Conservation (phyloP, 1,284 basidiomycete species). For the Trametes sp. region DNA sequence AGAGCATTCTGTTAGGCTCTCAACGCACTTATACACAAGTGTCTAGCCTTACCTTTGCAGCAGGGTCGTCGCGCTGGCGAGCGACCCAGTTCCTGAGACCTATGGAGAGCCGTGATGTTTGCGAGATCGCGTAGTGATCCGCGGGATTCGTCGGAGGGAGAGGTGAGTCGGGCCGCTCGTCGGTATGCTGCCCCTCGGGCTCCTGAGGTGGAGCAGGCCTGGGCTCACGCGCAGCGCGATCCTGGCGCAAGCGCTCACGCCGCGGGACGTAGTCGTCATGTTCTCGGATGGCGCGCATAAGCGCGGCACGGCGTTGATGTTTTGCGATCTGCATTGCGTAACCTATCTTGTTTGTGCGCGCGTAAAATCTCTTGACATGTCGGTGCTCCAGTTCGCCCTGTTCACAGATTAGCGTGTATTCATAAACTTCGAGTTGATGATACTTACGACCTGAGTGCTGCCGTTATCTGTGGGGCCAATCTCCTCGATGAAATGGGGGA, state of each 20-base stretch:
- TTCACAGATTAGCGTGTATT: background rate
- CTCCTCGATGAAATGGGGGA: slow-evolving; percentile 36
- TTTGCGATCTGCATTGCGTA: slow-evolving; percentile 36
- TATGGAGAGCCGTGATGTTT: background rate
- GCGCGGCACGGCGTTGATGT: background rate
- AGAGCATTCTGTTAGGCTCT: too few relatives aligned
- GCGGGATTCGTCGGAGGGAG: background rate
- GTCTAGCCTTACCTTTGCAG: background rate
- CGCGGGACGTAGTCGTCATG: background rate
- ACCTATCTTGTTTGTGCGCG: slow-evolving; percentile 41
- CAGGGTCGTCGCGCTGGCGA: background rate
- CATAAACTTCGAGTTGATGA: background rate
- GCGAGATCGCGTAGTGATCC: slow-evolving; percentile 3
- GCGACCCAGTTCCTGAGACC: background rate
- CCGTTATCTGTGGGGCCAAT: slow-evolving; percentile 47
- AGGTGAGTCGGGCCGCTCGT: background rate
- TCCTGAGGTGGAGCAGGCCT: background rate
- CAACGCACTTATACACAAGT: too few relatives aligned
- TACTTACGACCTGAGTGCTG: slow-evolving; percentile 12
- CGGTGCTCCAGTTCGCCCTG: slow-evolving; percentile 47
- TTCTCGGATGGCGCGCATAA: background rate
- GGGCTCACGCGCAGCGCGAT: background rate
- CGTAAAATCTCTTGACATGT: slow-evolving; percentile 44
- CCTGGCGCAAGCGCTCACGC: background rate
- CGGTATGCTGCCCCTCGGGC: background rate